These are phyloP conservation scores for Pleurotus citrinopileatus DNA, from an alignment of 768 basidiomycete species.

Conservation along the genomic window DNA sequence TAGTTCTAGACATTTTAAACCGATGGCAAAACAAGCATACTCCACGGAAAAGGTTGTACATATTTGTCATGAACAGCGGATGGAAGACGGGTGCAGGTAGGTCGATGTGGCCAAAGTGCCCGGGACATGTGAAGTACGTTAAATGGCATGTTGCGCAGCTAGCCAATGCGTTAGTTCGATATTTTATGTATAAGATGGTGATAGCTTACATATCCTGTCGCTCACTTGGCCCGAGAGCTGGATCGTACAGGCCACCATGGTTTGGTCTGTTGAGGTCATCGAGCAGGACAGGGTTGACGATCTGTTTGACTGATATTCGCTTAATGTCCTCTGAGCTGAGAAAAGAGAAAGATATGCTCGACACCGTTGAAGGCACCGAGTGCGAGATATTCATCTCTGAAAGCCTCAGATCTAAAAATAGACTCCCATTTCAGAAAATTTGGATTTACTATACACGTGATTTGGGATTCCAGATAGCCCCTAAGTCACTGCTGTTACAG, in stretches of 20 bases:
- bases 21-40: slow-evolving; percentile 93
- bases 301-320: slow-evolving; percentile 96
- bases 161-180: slow-evolving; percentile 9
- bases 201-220: slow-evolving; percentile 83
- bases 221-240: slow-evolving; percentile 88
- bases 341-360: slow-evolving; percentile 90
- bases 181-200: background rate
- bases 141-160: slow-evolving; percentile 94
- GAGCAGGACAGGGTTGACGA: slow-evolving; percentile 88
- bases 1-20: slow-evolving; percentile 77
- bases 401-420: slow-evolving; percentile 3
- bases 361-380: slow-evolving; percentile 81
- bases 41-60: slow-evolving; percentile 82
- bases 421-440: background rate
- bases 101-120: slow-evolving; percentile 98
- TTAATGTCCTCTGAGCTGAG: slow-evolving; percentile 85
- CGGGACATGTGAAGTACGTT: slow-evolving; percentile 93
- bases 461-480: background rate
- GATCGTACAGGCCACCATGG: slow-evolving; percentile 91
- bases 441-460: background rate
- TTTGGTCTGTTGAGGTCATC: slow-evolving; percentile 94
- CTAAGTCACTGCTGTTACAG: background rate
- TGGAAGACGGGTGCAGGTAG: slow-evolving; percentile 95
- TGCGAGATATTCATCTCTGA: slow-evolving; percentile 83
- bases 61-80: slow-evolving; percentile 91